These are phyloP conservation scores for Trichoderma virens DNA, from an alignment of 495 filamentous ascomycete genomes.

Conservation along the genomic window DNA sequence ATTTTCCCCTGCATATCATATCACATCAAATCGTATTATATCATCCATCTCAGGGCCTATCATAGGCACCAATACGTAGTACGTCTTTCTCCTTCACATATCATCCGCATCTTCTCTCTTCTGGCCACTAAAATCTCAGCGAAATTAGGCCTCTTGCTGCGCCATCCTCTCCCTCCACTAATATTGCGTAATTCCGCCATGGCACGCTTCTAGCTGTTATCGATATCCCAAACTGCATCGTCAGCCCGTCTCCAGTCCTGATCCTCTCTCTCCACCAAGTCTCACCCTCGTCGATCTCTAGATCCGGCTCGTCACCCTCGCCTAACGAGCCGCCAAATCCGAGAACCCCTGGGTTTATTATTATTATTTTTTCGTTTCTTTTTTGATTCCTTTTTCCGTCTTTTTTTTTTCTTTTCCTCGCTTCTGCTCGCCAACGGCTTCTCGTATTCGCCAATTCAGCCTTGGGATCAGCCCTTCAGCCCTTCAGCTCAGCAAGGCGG, in stretches of 20 bases:
- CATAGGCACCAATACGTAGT: neutral
- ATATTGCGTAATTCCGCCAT: neutral
- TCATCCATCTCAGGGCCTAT: too few relatives aligned
- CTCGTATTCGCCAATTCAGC: neutral
- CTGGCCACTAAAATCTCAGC: neutral
- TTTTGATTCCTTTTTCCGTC: neutral
- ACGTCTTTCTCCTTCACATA: too few relatives aligned
- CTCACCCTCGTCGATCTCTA: conserved; percentile 8
- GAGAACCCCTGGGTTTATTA: neutral
- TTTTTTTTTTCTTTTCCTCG: neutral
- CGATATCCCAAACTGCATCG: neutral
- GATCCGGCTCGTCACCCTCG: conserved; percentile 4
- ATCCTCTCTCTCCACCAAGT: conserved; percentile 3
- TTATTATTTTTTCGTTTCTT: neutral
- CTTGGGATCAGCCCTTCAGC: neutral
- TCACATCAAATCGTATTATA: too few relatives aligned
- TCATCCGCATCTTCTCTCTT: too few relatives aligned
- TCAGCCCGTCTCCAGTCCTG: neutral
- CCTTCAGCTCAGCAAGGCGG: neutral
- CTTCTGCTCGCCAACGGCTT: neutral
- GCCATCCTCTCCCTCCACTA: neutral
- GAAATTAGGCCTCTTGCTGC: neutral
- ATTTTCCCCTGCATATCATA: too few relatives aligned
- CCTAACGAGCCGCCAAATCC: conserved; percentile 6
- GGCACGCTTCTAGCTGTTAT: too few relatives aligned